A percentile compares a stretch with the other conserved stretches of the same genome.
Evolutionary conservation across 495 filamentous ascomycete genomes (phyloP).

Genomic region (Recurvomyces mirabilis): DNA sequence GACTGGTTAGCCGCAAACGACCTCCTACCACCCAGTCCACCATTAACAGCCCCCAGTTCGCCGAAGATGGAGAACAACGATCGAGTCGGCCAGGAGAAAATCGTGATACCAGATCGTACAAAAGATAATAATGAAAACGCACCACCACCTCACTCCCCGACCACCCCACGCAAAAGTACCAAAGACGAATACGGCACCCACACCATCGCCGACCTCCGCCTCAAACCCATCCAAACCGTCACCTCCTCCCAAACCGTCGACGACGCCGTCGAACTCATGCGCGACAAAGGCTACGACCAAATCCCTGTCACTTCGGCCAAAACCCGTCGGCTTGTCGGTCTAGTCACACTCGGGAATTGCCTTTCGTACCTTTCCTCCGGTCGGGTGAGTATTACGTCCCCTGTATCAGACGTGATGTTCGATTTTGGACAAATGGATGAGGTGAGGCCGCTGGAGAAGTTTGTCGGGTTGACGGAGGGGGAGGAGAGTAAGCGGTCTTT

Average conservation of each 20-base stretch:
- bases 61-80: constrained; percentile 21
- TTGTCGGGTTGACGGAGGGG: constrained; percentile 6
- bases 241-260: constrained; percentile 54
- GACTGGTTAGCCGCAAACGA: constrained; percentile 96
- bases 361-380: constrained; percentile 77
- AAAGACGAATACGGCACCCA: constrained; percentile 45
- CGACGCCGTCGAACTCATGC: constrained; percentile 90
- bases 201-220: constrained; percentile 66
- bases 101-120: neutral
- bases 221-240: constrained; percentile 88
- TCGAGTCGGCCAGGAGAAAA: constrained; percentile 6
- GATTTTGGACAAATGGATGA: constrained; percentile 77
- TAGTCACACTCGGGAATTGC: constrained; percentile 90
- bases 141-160: constrained; percentile 6
- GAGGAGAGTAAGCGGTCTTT: constrained; percentile 52
- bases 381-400: constrained; percentile 56
- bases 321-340: constrained; percentile 61
- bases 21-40: constrained; percentile 54
- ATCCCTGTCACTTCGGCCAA: constrained; percentile 71
- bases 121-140: constrained; percentile 10
- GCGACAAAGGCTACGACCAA: constrained; percentile 92
- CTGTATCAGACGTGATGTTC: constrained; percentile 89
- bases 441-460: constrained; percentile 21
- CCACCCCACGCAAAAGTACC: neutral
- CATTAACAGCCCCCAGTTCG: constrained; percentile 38